Evolutionary conservation across 2,329 filamentous ascomycete genomes (phyloP).

Genomic region (Teratosphaeria zuluensis): DNA sequence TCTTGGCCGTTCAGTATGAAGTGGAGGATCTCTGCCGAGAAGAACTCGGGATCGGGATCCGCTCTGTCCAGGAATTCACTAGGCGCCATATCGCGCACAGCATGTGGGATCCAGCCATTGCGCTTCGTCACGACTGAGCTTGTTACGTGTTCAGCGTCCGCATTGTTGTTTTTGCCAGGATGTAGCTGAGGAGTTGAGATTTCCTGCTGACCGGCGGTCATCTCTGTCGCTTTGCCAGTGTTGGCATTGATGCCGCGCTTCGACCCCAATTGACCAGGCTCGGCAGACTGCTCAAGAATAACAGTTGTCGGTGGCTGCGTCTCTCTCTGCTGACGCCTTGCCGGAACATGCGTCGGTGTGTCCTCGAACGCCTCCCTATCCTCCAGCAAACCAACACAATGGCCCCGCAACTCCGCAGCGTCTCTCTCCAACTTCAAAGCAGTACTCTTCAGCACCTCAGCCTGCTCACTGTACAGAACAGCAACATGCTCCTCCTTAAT

Average conservation of each 20-base stretch:
- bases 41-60: conserved; percentile 21
- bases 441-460: not conserved
- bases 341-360: not conserved
- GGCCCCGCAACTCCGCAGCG: not conserved
- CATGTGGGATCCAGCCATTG: conserved; percentile 29
- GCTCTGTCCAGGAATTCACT: conserved; percentile 8
- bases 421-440: not conserved
- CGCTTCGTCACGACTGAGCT: not conserved
- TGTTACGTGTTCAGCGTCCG: too few relatives aligned
- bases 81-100: conserved; percentile 23
- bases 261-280: not conserved
- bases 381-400: not conserved
- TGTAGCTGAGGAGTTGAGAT: not conserved
- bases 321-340: not conserved
- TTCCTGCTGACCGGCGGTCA: not conserved
- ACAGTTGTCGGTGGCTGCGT: too few relatives aligned
- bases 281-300: not conserved
- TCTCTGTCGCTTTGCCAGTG: not conserved
- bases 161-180: not conserved
- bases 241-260: not conserved
- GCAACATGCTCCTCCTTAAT: not conserved
- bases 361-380: not conserved
- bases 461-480: conserved; percentile 4
- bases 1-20: conserved; percentile 27
- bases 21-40: conserved; percentile 30